Conservation (phyloP, 2,329 filamentous ascomycete genomes). For the Epichloe gansuensis region DNA sequence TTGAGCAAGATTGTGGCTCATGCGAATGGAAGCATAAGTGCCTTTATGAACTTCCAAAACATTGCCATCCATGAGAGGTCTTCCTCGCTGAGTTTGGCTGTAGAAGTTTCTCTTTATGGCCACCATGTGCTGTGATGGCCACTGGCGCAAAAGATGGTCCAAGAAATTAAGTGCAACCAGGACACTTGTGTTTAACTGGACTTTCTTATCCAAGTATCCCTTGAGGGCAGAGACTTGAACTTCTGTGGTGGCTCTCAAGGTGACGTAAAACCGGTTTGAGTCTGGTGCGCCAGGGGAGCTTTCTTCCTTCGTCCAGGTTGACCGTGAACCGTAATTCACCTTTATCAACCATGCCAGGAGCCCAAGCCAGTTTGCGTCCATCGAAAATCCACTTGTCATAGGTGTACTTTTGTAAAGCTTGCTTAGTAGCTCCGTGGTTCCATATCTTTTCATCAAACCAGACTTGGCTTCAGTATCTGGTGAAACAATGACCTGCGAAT, state of each 20-base stretch:
- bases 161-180: slow-evolving; percentile 81
- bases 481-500: slow-evolving; percentile 50
- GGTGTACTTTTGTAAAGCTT: slow-evolving; percentile 35
- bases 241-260: slow-evolving; percentile 50
- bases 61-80: slow-evolving; percentile 41
- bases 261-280: slow-evolving; percentile 44
- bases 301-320: slow-evolving; percentile 59
- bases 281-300: slow-evolving; percentile 22
- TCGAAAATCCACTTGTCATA: slow-evolving; percentile 57
- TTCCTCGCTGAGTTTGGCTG: slow-evolving; percentile 34
- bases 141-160: slow-evolving; percentile 76
- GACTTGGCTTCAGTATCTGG: slow-evolving; percentile 48
- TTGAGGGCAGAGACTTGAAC: slow-evolving; percentile 57
- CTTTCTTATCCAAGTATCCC: slow-evolving; percentile 50
- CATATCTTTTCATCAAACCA: slow-evolving; percentile 62
- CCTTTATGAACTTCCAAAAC: slow-evolving; percentile 74
- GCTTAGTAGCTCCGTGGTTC: slow-evolving; percentile 50
- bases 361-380: slow-evolving; percentile 77
- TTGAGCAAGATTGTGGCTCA: slow-evolving; percentile 44
- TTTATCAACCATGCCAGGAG: slow-evolving; percentile 27
- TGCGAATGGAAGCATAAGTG: slow-evolving; percentile 73
- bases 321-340: slow-evolving; percentile 46
- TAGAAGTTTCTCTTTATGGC: slow-evolving; percentile 80
- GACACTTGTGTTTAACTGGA: slow-evolving; percentile 51
- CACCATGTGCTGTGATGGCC: slow-evolving; percentile 54